Evolutionary conservation across 768 basidiomycete genomes (phyloP).

Genomic region (Serendipita sp.): DNA sequence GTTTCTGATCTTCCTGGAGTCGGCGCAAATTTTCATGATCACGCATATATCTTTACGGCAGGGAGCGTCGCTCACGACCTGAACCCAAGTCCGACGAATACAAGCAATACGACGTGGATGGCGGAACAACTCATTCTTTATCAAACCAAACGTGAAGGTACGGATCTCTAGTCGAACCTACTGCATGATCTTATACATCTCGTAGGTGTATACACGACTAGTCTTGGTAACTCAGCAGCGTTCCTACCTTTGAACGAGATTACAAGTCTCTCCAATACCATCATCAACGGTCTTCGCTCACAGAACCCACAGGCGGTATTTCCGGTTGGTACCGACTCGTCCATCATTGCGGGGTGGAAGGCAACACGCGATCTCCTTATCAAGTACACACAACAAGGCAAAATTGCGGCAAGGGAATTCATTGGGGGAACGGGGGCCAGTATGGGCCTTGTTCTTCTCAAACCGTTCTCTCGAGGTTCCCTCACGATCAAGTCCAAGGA

Average conservation of each 20-base stretch:
- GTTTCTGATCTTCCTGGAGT: background rate
- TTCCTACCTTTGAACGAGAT: background rate
- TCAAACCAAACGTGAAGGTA: background rate
- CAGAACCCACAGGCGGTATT: background rate
- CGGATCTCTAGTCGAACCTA: background rate
- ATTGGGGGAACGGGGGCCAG: background rate
- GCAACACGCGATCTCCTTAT: background rate
- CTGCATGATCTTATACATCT: background rate
- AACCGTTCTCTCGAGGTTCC: slow-evolving; percentile 13
- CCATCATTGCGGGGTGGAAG: background rate
- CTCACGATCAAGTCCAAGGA: slow-evolving; percentile 15
- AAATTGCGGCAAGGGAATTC: background rate
- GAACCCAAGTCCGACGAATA: background rate
- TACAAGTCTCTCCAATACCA: background rate
- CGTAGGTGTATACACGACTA: background rate
- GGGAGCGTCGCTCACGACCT: background rate
- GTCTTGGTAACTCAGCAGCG: background rate
- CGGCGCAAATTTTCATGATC: slow-evolving; percentile 7
- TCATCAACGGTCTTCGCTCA: background rate
- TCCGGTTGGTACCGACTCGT: background rate
- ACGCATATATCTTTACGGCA: background rate
- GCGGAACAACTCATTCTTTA: background rate
- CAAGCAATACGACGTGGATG: background rate
- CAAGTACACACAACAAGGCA: background rate
- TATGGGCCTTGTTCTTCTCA: background rate